Evolutionary conservation across 2,329 filamentous ascomycete genomes (phyloP), one percentile per base, ranked within the genome.

Genomic region (Alternaria alternata): DNA sequence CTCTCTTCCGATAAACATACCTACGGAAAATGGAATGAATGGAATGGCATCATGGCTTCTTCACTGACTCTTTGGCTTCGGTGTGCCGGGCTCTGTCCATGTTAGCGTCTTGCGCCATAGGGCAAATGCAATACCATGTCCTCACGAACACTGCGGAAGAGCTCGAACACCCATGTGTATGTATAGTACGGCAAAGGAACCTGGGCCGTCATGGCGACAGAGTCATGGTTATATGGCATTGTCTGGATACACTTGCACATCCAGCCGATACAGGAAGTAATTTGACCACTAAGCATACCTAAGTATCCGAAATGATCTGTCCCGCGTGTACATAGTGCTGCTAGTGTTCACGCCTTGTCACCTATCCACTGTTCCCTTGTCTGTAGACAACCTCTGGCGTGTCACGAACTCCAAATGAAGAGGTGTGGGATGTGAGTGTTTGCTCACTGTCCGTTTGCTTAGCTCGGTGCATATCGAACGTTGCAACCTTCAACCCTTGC

Each of bases 41-140:
- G 68, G 69, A 66, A 74, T 70, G 68, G 70, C 63, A 68, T 71
- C 60, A 70, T 65, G 64, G 65, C 64, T 67, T 38, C 46, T 49
- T 49, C 63, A 68, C 65, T 67, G 67, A 65, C 69, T 70, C 30
- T 73, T 65, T 67, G 65, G 68, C 52, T 62, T 57, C 53, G 65
- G 63, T 66, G 68, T 67, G 66, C 65, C 59, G 61, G 67, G 68
- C 61, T 64, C 62, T 69, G 66, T 61, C 57, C 61, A 64, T 62
- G 43, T 63, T 72, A 71, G 65, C 65, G 67, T 74, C 71, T 65
- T 70, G 72, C 68, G 64, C 69, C 68, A 72, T 72, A 74, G 71
- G 68, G 71, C 72, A 74, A 72, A 75, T 76, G 69, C 70, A 74
- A 75, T 75, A 71, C 66, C 72, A 74, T 69, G 72, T 75, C 69